These are phyloP conservation scores for Tricholoma flavovirens DNA, from an alignment of 768 basidiomycete genomes.

Conservation along the genomic window DNA sequence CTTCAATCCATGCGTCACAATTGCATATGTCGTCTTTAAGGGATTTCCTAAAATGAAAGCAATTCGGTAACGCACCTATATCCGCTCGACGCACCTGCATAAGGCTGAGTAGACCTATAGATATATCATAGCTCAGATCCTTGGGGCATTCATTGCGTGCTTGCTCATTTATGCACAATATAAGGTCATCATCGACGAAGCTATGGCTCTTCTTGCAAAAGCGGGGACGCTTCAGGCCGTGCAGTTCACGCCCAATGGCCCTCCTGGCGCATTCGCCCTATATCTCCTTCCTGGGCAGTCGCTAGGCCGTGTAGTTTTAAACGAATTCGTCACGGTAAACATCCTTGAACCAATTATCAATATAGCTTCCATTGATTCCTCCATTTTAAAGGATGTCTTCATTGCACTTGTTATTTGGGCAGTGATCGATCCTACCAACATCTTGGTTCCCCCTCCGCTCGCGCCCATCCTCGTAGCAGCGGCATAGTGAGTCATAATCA, in stretches of 20 bases:
- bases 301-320: constrained; percentile 44
- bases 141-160: constrained; percentile 61
- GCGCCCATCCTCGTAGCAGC: constrained; percentile 52
- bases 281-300: constrained; percentile 41
- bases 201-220: constrained; percentile 26
- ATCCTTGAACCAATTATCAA: constrained; percentile 7
- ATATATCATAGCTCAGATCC: constrained; percentile 60
- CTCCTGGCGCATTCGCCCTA: constrained; percentile 47
- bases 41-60: constrained; percentile 51
- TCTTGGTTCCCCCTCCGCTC: constrained; percentile 45
- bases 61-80: constrained; percentile 30
- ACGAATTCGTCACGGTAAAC: constrained; percentile 52
- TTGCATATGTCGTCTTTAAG: constrained; percentile 45
- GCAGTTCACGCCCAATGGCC: constrained; percentile 35
- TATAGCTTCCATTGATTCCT: constrained; percentile 21
- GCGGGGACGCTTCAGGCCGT: constrained; percentile 20
- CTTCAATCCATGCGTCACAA: constrained; percentile 60
- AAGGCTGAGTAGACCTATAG: constrained; percentile 24
- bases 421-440: constrained; percentile 52
- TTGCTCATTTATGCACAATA: constrained; percentile 60
- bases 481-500: constrained; percentile 61
- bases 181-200: constrained; percentile 38
- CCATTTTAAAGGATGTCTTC: constrained; percentile 20
- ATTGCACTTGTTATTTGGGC: constrained; percentile 42
- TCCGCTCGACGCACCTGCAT: background rate